A percentile compares a stretch with the other conserved stretches of the same genome.
phyloP scores from a whole-genome alignment of 768 basidiomycete species.

The Pholiota conissans region DNA sequence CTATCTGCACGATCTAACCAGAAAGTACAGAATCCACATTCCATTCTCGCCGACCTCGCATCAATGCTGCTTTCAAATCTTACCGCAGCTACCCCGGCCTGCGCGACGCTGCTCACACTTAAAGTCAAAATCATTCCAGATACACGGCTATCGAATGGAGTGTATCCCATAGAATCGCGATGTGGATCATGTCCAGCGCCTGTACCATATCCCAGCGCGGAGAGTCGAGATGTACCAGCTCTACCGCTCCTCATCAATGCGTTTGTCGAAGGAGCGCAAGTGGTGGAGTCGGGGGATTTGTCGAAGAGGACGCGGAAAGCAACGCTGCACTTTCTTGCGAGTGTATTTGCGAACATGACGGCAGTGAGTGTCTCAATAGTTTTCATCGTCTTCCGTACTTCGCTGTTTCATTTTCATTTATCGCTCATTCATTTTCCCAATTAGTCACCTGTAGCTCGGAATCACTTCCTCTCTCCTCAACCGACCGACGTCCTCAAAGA shows the following conservation, averaged over 20 bases:
- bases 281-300: constrained; percentile 47
- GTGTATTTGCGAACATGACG: constrained; percentile 91
- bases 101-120: constrained; percentile 61
- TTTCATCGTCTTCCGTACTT: no score
- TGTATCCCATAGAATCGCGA: constrained; percentile 76
- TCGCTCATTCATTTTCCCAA: neutral
- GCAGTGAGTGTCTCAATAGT: constrained; percentile 47
- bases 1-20: constrained; percentile 3
- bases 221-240: constrained; percentile 55
- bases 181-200: constrained; percentile 80
- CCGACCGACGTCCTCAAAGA: constrained; percentile 47
- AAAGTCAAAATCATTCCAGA: constrained; percentile 63
- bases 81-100: constrained; percentile 70
- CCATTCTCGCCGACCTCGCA: constrained; percentile 90
- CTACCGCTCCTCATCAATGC: constrained; percentile 88
- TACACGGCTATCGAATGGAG: constrained; percentile 46
- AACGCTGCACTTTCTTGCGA: constrained; percentile 86
- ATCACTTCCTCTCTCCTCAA: constrained; percentile 75
- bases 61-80: constrained; percentile 98
- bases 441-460: constrained; percentile 76
- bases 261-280: constrained; percentile 72
- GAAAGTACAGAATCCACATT: constrained; percentile 74
- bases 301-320: constrained; percentile 65
- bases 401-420: no score
- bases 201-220: constrained; percentile 63